Evolutionary conservation across 768 basidiomycete species (phyloP), one percentile per base, ranked within the genome.

Genomic region (Austroboletus eburneus): DNA sequence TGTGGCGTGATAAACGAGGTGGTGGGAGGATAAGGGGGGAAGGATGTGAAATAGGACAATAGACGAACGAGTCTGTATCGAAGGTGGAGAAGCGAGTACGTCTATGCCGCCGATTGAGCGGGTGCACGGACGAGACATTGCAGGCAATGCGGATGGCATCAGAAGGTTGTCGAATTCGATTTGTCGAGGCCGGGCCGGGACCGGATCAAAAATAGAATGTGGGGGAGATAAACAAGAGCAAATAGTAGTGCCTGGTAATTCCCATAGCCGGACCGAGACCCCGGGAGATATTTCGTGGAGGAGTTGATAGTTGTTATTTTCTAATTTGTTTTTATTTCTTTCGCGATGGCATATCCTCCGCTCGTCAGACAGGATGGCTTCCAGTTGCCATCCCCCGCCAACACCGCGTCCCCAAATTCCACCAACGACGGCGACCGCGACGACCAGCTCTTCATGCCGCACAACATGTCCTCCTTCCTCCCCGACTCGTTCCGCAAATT

Each of bases 331-430:
- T 29, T 22, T 38, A 17, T 16, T 34, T 4, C 5, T 33, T 29
- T 24, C 27, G 6, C 40, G 35, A 64, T 66, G 61, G 55, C 64
- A 43, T 63, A 66, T 61, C 47, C 62, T 3, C 45, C 59, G 36
- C 55, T 65, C 48, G 61, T 87, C 53, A 72, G 85, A 49, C 81
- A 85, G 59, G 82, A 87, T 68, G 87, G 87, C 56, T 89, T 89
- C 63, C 81, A 85, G 51, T 57, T 82, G 29, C 76, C 79, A 18
- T 72, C 72, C 39, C 73, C 79, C 20, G 62, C 71, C 5, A 60
- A 60, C 30, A 64, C 62, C 1, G 48, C 65, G 0, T 60, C 58
- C 0, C 58, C 65, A 20, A 55, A 66, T 50, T 49, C 66, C 29
- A 39, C 66, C 52, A 45, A 54, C 55, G 56, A 63, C 50, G 55